Conservation (phyloP, 345 rosid genomes). For the Salix brachista region DNA sequence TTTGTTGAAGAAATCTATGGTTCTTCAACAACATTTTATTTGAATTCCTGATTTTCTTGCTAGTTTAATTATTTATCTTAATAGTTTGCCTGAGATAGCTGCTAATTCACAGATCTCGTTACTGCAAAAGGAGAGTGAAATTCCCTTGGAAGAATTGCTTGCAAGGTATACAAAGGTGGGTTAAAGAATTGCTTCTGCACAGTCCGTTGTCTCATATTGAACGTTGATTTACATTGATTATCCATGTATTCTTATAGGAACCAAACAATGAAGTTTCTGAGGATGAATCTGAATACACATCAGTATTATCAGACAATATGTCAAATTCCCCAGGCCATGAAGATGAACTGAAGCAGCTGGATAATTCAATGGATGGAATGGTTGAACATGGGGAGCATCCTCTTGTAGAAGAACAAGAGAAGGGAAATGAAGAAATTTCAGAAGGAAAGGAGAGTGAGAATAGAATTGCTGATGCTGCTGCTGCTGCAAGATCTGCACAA, state of each 20-base stretch:
- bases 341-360: constrained; percentile 39
- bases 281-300: constrained; percentile 64
- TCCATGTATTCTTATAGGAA: constrained; percentile 49
- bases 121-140: constrained; percentile 88
- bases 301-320: constrained; percentile 55
- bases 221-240: constrained; percentile 19
- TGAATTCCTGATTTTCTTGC: not conserved
- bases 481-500: constrained; percentile 98
- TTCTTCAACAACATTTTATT: not conserved
- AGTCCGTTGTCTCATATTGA: not conserved
- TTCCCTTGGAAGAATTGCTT: constrained; percentile 79
- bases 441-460: constrained; percentile 38
- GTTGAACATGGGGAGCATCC: constrained; percentile 36
- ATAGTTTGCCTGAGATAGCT: constrained; percentile 18
- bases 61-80: constrained; percentile 16
- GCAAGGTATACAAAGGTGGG: constrained; percentile 96
- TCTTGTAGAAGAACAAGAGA: constrained; percentile 35
- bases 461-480: constrained; percentile 96
- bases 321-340: constrained; percentile 33
- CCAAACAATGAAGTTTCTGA: constrained; percentile 51
- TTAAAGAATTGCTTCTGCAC: constrained; percentile 25
- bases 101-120: constrained; percentile 56
- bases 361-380: constrained; percentile 34
- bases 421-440: constrained; percentile 12
- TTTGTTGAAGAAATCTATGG: constrained; percentile 2